Evolutionary conservation across 164 flowering plant genomes (phyloP), one percentile per base, ranked within the genome.

Genomic region (Stephania yunnanensis): DNA sequence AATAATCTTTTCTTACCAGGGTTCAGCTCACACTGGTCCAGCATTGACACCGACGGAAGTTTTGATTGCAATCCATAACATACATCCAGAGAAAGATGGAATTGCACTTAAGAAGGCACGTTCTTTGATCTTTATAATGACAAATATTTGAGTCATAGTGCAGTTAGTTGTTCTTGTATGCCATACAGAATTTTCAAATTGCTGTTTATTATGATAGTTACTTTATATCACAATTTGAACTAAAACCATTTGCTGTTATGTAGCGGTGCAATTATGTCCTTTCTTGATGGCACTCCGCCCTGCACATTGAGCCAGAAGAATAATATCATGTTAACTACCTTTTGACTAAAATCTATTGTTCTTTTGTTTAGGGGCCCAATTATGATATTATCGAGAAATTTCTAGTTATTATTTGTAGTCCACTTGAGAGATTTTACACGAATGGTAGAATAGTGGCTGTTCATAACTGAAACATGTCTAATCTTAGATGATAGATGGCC

Each of bases 21-120:
- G 99, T 76, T 91, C 99, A 71, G 98, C 99, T 79, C 98, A 92
- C 81, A 90, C 93, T 25, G 98, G 99, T 81, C 98, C 99, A 73
- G 99, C 99, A 75, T 85, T 96, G 79, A 91, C 99, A 58, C 99
- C 99, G 58, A 92, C 88, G 1, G 99, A 96, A 85, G 99, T 94
- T 12, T 83, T 96, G 87, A 94, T 96, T 77, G 98, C 98, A 36
- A 92, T 96, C 69, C 99, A 96, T 84, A 92, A 82, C 71, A 90
- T 94, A 46, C 78, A 68, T 76, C 97, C 98, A 53, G 99, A 94
- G 73, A 96, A 85, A 83, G 98, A 94, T 78, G 87, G 92, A 44
- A 82, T 90, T 84, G 82, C 97, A 79, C 93, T 96, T 17, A 96
- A 96, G 78, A 94, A 95, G 98, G 99, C 69, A 85, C 29, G 81